Evolutionary conservation across 805 yeast genomes (phyloP).

Genomic region (Kodamaea jinghongensis): DNA sequence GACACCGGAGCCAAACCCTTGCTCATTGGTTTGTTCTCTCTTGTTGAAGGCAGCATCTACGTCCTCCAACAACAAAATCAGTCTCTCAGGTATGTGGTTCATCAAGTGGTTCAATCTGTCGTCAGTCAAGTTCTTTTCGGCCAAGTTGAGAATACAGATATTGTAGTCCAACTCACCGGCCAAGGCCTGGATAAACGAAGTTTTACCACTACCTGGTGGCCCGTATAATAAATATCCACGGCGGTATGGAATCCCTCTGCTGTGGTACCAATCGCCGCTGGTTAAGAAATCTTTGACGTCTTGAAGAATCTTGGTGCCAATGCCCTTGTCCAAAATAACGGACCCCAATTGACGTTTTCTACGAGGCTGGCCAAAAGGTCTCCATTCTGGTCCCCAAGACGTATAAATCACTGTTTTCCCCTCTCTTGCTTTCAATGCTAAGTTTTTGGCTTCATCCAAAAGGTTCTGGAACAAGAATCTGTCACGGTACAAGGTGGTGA

Average conservation of each 20-base stretch:
- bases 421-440: slow-evolving; percentile 79
- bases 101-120: slow-evolving; percentile 91
- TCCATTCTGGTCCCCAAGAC: slow-evolving; percentile 98
- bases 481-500: slow-evolving; percentile 87
- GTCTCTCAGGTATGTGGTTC: slow-evolving; percentile 93
- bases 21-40: slow-evolving; percentile 71
- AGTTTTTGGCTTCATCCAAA: slow-evolving; percentile 75
- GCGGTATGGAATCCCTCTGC: slow-evolving; percentile 96
- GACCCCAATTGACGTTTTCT: slow-evolving; percentile 80
- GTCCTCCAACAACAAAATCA: slow-evolving; percentile 83
- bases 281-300: slow-evolving; percentile 80
- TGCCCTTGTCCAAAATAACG: slow-evolving; percentile 77
- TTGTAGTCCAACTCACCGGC: slow-evolving; percentile 97
- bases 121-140: slow-evolving; percentile 90
- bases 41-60: slow-evolving; percentile 93
- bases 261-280: slow-evolving; percentile 88
- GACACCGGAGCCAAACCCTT: slow-evolving; percentile 82
- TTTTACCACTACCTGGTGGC: slow-evolving; percentile 97
- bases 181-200: slow-evolving; percentile 91
- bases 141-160: slow-evolving; percentile 86
- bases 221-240: slow-evolving; percentile 93
- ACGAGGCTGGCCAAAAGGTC: slow-evolving; percentile 95
- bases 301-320: slow-evolving; percentile 58
- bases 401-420: slow-evolving; percentile 94
- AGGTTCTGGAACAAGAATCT: slow-evolving; percentile 65